Conservation (phyloP, 805 yeast genomes). For the Lachancea mirantina region DNA sequence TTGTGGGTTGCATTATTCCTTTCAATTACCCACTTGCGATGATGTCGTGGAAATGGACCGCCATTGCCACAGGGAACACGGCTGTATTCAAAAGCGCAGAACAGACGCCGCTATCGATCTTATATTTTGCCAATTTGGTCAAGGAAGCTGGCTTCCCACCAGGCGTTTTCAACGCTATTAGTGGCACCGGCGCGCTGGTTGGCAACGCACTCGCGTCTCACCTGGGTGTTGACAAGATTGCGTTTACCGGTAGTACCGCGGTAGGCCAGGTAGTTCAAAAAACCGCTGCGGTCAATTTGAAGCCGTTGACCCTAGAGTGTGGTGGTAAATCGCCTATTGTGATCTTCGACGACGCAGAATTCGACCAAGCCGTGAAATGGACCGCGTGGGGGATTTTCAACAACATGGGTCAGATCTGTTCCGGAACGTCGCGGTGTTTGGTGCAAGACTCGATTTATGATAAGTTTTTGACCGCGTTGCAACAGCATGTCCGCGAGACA, state of each 20-base stretch:
- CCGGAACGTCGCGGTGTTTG: slow-evolving; percentile 55
- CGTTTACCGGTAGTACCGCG: slow-evolving; percentile 50
- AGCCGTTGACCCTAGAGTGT: slow-evolving; percentile 44
- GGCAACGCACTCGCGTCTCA: slow-evolving; percentile 43
- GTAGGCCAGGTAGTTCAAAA: slow-evolving; percentile 40
- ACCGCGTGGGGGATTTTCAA: slow-evolving; percentile 49
- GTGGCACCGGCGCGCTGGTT: slow-evolving; percentile 39
- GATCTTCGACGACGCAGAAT: slow-evolving; percentile 41
- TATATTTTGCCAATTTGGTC: slow-evolving; percentile 37
- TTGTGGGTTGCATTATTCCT: slow-evolving; percentile 46
- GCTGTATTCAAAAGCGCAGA: slow-evolving; percentile 44
- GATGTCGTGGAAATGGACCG: slow-evolving; percentile 45
- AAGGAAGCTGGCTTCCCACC: slow-evolving; percentile 43
- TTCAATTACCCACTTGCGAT: slow-evolving; percentile 47
- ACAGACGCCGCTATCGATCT: slow-evolving; percentile 42
- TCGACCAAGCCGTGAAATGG: slow-evolving; percentile 45
- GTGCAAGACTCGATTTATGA: slow-evolving; percentile 51
- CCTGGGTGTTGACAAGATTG: slow-evolving; percentile 41
- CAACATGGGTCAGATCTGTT: slow-evolving; percentile 60
- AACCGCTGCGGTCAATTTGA: slow-evolving; percentile 38
- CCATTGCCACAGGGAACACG: slow-evolving; percentile 43
- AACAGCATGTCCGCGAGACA: slow-evolving; percentile 29
- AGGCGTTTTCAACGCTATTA: slow-evolving; percentile 42
- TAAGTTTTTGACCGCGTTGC: slow-evolving; percentile 38
- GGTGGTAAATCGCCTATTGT: slow-evolving; percentile 48